Base-by-base conservation (phyloP, 495 filamentous ascomycete species). In the Tetracladium setigerum region DNA sequence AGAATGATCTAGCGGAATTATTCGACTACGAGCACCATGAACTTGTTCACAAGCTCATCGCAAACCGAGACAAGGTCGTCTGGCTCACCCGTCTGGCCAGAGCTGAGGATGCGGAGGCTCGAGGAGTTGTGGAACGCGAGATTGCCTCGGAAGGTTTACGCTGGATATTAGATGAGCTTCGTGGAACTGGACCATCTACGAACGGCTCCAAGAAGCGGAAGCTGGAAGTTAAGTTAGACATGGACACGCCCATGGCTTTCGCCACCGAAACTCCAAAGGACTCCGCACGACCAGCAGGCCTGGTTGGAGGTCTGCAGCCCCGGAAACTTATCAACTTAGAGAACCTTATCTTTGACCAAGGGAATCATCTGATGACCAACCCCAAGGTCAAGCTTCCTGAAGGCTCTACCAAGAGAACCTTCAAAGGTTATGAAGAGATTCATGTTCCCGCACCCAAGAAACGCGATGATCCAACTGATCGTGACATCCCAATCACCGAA, bases 321-420 rank as follows among this genome's bases (percentile, higher is more conserved):
- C 78, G 82, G 47, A 83, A 84, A 58, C 66, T 86, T 13, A 89
- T 96, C 67, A 96, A 96, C 58, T 68, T 99, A 37, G 90, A 99
- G 55, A 95, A 95, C 53, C 79, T 99, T 15, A 75, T 95, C 27
- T 99, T 99, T 63, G 91, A 96, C 57, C 92, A 97, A 63, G 92
- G 92, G 13, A 97, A 95, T 55, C 92, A 99, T 69, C 73, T 97
- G 14, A 97, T 97, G 90, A 95, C 94, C 9, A 97, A 99, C 56
- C 82, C 89, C 2, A 95, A 85, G 62, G 90, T 97, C 39, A 87
- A 85, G 52, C 76, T 97, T n/a, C 92, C 92, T 1, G 86, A 95
- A 58, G 92, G 94, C 18, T 95, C 94, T 1, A 95, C 84, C 0
- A 95, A 97, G 64, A 78, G 88, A 11, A 87, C 86, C 0, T 95